These are phyloP conservation scores for Fomitiporia mediterranea DNA, from an alignment of 1,284 basidiomycete species.

Conservation along the genomic window DNA sequence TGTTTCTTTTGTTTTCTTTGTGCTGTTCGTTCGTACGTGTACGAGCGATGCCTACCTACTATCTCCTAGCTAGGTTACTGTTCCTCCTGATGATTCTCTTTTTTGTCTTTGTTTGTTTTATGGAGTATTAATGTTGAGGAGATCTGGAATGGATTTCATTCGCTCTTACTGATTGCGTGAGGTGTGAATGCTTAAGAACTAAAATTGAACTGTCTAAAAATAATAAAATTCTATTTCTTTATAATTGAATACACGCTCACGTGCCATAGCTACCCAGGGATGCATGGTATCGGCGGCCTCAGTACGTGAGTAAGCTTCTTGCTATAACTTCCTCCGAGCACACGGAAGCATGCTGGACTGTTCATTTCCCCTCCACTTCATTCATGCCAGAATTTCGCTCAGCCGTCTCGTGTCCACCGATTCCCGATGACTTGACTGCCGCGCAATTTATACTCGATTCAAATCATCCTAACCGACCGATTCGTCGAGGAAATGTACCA, in stretches of 20 bases:
- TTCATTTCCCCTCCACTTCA: no score
- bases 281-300: not conserved
- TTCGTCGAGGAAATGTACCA: slow-evolving; percentile 38
- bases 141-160: not conserved
- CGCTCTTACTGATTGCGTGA: not conserved
- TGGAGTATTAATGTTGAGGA: not conserved
- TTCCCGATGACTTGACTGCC: slow-evolving; percentile 69
- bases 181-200: no score
- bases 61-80: not conserved
- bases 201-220: no score
- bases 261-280: not conserved
- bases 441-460: slow-evolving; percentile 69
- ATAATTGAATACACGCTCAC: not conserved
- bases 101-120: not conserved
- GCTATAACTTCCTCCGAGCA: no score
- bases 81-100: not conserved
- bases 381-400: slow-evolving; percentile 47
- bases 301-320: no score
- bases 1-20: not conserved
- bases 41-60: no score
- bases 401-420: slow-evolving; percentile 37
- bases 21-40: not conserved
- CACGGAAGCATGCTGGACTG: no score
- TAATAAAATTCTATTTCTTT: no score
- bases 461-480: slow-evolving; percentile 45